Evolutionary conservation across 1,284 basidiomycete genomes (phyloP).

Genomic region (Schizophyllum commune): DNA sequence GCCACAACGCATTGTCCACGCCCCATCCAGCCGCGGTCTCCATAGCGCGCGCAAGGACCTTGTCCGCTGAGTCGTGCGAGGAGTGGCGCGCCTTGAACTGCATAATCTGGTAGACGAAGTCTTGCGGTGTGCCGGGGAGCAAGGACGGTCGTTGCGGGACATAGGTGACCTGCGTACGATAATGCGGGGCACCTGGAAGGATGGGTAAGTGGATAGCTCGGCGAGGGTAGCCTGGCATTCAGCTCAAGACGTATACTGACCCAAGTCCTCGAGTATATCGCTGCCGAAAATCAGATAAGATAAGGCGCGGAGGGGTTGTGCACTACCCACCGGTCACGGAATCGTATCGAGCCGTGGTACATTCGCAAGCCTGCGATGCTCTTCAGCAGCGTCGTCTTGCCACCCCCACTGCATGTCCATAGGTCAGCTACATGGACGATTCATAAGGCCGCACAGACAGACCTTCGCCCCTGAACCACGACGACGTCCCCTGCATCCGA

Average conservation of each 20-base stretch:
- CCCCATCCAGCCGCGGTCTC: conserved; percentile 63
- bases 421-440: background rate
- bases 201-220: no score
- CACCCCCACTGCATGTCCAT: conserved; percentile 21
- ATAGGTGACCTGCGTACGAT: conserved; percentile 73
- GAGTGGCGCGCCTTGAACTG: conserved; percentile 46
- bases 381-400: conserved; percentile 79
- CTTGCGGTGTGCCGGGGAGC: conserved; percentile 71
- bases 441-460: no score
- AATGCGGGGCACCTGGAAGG: conserved; percentile 59
- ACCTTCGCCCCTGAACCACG: conserved; percentile 68
- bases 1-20: conserved; percentile 63
- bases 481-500: conserved; percentile 47
- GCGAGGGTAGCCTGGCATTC: no score
- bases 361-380: conserved; percentile 74
- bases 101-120: conserved; percentile 56
- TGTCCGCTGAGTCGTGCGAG: conserved; percentile 15
- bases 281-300: background rate
- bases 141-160: conserved; percentile 81
- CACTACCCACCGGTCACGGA: conserved; percentile 50
- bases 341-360: conserved; percentile 59
- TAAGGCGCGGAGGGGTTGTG: background rate
- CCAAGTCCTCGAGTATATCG: background rate
- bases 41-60: conserved; percentile 35
- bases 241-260: background rate